phyloP scores from a whole-genome alignment of 2,329 filamentous ascomycete genomes.

The Aspergillus aculeatinus region DNA sequence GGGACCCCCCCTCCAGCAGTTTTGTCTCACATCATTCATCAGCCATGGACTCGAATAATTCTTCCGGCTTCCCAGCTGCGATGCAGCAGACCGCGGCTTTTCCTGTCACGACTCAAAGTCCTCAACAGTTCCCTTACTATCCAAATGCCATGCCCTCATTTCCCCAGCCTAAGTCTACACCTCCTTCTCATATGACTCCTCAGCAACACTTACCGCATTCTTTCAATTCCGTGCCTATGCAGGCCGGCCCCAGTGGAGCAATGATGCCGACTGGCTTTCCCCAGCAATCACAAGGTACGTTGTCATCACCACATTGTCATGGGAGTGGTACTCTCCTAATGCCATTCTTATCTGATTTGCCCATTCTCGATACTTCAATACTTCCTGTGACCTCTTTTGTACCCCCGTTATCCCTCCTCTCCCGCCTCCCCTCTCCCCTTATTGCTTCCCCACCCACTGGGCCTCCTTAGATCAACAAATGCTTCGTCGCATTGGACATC shows the following conservation, averaged over 20 bases:
- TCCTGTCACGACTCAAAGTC: conserved; percentile 35
- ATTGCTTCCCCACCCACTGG: conserved; percentile 4
- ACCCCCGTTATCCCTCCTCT: background rate
- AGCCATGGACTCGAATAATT: conserved; percentile 32
- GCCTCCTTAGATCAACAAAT: background rate
- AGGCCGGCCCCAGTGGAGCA: conserved; percentile 37
- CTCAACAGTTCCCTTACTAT: conserved; percentile 39
- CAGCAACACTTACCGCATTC: conserved; percentile 31
- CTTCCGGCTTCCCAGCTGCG: conserved; percentile 26
- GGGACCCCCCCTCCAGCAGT: conserved; percentile 6
- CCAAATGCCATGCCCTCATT: conserved; percentile 34
- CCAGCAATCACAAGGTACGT: conserved; percentile 38
- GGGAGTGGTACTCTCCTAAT: conserved; percentile 10
- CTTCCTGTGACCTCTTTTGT: background rate
- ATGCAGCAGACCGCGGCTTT: conserved; percentile 30
- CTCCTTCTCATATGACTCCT: conserved; percentile 27
- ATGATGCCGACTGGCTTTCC: conserved; percentile 40
- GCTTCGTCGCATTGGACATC: background rate
- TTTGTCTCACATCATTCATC: conserved; percentile 4
- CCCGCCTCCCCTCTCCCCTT: background rate
- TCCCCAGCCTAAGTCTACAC: conserved; percentile 30
- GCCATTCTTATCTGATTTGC: conserved; percentile 9
- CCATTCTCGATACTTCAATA: background rate
- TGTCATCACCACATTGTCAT: conserved; percentile 13
- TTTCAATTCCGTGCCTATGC: conserved; percentile 37